These are phyloP conservation scores for Epithemia pelagica DNA, from an alignment of 108 stramenopile genomes.

Conservation along the genomic window DNA sequence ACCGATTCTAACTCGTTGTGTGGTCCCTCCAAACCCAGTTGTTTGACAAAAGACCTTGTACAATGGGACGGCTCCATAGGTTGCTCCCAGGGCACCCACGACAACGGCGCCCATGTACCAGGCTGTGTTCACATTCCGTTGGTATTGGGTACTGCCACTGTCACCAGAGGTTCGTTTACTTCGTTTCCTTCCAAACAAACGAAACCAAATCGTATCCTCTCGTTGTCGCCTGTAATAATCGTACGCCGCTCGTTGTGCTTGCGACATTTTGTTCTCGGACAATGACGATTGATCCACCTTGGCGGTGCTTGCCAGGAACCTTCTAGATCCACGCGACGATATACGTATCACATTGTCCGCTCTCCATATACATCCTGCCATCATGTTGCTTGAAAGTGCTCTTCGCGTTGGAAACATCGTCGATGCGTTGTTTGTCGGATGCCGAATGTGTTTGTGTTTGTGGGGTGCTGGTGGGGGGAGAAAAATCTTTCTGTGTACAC, in stretches of 20 bases:
- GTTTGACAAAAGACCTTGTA: constrained; percentile 99
- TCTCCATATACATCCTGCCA: background rate
- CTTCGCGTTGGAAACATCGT: background rate
- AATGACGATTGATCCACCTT: background rate
- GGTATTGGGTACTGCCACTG: background rate
- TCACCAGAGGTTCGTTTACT: constrained; percentile 7
- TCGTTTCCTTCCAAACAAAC: constrained; percentile 4
- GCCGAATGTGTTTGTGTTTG: background rate
- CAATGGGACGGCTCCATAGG: constrained; percentile 96
- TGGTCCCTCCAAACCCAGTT: constrained; percentile 98
- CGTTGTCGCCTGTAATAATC: constrained; percentile 57
- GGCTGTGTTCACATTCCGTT: constrained; percentile 59
- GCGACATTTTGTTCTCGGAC: background rate
- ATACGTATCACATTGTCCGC: background rate
- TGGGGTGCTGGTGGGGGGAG: too few species aligned
- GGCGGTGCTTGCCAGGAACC: background rate
- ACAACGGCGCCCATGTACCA: constrained; percentile 76
- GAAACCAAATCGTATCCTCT: constrained; percentile 15
- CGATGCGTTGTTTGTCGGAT: background rate
- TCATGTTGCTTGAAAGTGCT: background rate
- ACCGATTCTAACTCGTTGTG: constrained; percentile 71
- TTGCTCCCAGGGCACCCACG: constrained; percentile 74
- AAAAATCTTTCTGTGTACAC: too few species aligned
- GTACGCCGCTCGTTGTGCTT: constrained; percentile 48
- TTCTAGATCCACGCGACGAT: background rate